Conservation (phyloP, 75 land plant species). For the Gnetum montanum region DNA sequence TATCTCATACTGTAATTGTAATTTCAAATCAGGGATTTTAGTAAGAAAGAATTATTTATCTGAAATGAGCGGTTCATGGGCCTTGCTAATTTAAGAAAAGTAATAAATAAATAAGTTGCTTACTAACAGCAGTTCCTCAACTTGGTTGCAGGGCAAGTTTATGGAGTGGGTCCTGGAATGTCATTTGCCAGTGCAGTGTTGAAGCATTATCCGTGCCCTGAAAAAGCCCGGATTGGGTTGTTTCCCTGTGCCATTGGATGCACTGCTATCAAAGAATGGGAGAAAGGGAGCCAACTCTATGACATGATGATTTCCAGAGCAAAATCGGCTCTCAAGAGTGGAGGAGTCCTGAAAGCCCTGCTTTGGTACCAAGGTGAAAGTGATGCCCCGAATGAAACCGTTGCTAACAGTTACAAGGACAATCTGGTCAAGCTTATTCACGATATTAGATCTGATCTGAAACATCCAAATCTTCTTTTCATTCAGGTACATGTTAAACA, state of each 20-base stretch:
- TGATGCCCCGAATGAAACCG: conserved; percentile 20
- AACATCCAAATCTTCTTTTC: conserved; percentile 40
- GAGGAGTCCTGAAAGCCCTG: conserved; percentile 47
- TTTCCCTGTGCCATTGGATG: conserved; percentile 73
- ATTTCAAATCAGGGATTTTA: too few species aligned
- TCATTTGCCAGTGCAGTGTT: conserved; percentile 51
- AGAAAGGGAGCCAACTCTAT: conserved; percentile 37
- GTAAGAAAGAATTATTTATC: too few species aligned
- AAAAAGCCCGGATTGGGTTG: conserved; percentile 27
- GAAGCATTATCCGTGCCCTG: conserved; percentile 1
- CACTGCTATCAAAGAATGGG: conserved; percentile 52
- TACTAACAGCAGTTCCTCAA: too few species aligned
- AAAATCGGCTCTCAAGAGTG: conserved; percentile 10
- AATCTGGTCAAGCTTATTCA: conserved; percentile 38
- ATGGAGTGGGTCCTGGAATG: conserved; percentile 78
- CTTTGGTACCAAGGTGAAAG: conserved; percentile 92
- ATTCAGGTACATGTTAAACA: too few species aligned
- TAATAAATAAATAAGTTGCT: too few species aligned
- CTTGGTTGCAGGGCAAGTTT: conserved; percentile 20
- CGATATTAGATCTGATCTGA: conserved; percentile 48
- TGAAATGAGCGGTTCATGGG: too few species aligned
- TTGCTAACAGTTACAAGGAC: conserved; percentile 26
- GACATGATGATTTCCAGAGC: conserved; percentile 45
- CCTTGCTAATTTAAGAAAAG: too few species aligned
- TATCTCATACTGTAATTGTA: too few species aligned